These are phyloP conservation scores for Emmonsiellopsis sp. DNA, from an alignment of 2,329 filamentous ascomycete species.

Conservation along the genomic window DNA sequence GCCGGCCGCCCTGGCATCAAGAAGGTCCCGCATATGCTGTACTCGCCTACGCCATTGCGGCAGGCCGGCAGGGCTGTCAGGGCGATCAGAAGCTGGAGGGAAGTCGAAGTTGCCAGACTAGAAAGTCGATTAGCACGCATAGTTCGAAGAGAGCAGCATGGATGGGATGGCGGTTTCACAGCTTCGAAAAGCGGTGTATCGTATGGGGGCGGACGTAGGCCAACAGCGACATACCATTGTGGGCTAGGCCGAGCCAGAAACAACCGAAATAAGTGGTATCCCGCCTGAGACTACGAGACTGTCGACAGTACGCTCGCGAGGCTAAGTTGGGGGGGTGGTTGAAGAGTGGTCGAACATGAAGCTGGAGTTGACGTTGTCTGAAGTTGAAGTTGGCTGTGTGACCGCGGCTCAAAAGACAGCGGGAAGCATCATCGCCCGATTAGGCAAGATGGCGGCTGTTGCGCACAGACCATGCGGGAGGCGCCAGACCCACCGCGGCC, in stretches of 20 bases:
- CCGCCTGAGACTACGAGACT: not conserved
- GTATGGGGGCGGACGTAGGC: not conserved
- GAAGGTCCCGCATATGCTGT: slow-evolving; percentile 30
- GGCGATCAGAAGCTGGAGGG: slow-evolving; percentile 29
- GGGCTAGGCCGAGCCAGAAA: not conserved
- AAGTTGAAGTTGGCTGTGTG: not conserved
- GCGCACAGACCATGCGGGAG: not conserved
- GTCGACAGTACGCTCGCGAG: not conserved
- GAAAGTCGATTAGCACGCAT: not conserved
- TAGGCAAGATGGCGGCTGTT: not conserved
- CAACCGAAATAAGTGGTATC: not conserved
- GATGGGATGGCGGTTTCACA: not conserved
- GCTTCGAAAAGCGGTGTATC: not conserved
- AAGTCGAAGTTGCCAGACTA: slow-evolving; percentile 38
- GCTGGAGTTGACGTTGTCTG: not conserved
- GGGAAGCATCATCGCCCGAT: not conserved
- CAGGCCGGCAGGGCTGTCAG: slow-evolving; percentile 15
- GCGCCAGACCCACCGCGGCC: not conserved
- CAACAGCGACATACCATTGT: not conserved
- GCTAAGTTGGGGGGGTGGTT: too few species aligned
- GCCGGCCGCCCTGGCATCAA: slow-evolving; percentile 12
- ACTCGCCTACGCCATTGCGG: slow-evolving; percentile 15
- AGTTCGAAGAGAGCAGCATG: too few species aligned
- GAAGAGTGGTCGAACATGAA: too few species aligned
- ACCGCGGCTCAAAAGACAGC: too few species aligned